Conservation (phyloP, 2,329 filamentous ascomycete genomes). For the Claviceps pazoutovae region DNA sequence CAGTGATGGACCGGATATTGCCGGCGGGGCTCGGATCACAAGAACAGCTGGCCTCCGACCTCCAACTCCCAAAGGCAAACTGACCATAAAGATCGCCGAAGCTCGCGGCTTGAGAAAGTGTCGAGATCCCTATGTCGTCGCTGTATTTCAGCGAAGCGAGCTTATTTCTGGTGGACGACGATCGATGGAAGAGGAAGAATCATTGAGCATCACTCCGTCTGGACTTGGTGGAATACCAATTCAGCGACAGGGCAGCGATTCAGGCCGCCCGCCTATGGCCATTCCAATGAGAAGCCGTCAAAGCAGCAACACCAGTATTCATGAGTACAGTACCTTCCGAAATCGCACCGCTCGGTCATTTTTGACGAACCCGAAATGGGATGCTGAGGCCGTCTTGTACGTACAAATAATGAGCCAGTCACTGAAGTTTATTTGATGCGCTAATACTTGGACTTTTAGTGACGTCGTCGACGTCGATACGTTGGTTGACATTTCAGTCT, state of each 20-base stretch:
- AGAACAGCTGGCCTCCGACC: slow-evolving; percentile 44
- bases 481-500: slow-evolving; percentile 83
- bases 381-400: slow-evolving; percentile 90
- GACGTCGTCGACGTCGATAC: slow-evolving; percentile 89
- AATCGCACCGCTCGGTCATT: slow-evolving; percentile 42
- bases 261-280: slow-evolving; percentile 68
- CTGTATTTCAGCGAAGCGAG: slow-evolving; percentile 92
- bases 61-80: slow-evolving; percentile 66
- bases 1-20: slow-evolving; percentile 27
- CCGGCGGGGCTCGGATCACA: slow-evolving; percentile 40
- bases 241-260: slow-evolving; percentile 63
- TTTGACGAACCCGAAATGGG: slow-evolving; percentile 82
- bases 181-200: slow-evolving; percentile 46
- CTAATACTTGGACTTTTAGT: slow-evolving; percentile 31
- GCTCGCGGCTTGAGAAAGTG: slow-evolving; percentile 70
- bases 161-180: slow-evolving; percentile 82
- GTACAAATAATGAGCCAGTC: slow-evolving; percentile 17
- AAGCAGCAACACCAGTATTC: slow-evolving; percentile 82
- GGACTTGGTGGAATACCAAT: slow-evolving; percentile 43
- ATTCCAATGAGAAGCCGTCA: slow-evolving; percentile 96
- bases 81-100: slow-evolving; percentile 79
- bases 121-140: slow-evolving; percentile 86
- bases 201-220: slow-evolving; percentile 31
- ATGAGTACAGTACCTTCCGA: slow-evolving; percentile 47
- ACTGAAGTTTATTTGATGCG: not conserved